Evolutionary conservation across 2,329 filamentous ascomycete genomes (phyloP), one percentile per base, ranked within the genome.

Genomic region (Diaporthe batatas): DNA sequence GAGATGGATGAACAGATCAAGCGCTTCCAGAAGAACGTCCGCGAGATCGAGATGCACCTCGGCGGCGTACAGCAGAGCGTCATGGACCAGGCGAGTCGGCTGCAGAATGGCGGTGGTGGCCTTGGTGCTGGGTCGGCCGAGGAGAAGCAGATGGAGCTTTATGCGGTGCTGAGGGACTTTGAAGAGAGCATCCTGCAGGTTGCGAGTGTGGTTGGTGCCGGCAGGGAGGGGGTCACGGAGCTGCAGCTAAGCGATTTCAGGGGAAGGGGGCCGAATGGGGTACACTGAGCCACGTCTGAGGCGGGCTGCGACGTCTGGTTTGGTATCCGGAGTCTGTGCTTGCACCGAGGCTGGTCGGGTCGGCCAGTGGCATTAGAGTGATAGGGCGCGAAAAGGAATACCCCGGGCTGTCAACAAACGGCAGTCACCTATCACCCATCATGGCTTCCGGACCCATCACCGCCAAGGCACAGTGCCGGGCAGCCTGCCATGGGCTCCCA

Each of bases 11-110:
- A 84, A 23, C 89, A 89, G 68, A 85, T 92, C 70, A 84, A 84
- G 54, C 86, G 83, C 73, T 91, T 91, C 77, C 87, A 88, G 77
- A 82, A 83, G 58, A 90, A 90, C 74, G 81, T 93, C 71, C 84
- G 85, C 70, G 90, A 92, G 78, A 91, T 93, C 69, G 91, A 93
- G 81, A 85, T 87, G 75, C 91, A 92, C 78, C 83, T 93, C 74
- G 86, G 90, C 74, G 88, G 89, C 11, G 86, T 93, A n/a, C 90
- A 92, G 79, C 84, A 86, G 18, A 88, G 85, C 47, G 83, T 91
- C 73, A 86, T 88, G 59, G 87, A 90, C 74, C 88, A 92, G 79
- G 85, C 91, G 73, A 88, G 89, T 77, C 86, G 88, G 55, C 81
- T 83, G 76, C 85, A 89, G 77, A 83, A 83, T 42, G 79, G 79